Evolutionary conservation across 768 basidiomycete genomes (phyloP).

Genomic region (Fomitopsis serialis): DNA sequence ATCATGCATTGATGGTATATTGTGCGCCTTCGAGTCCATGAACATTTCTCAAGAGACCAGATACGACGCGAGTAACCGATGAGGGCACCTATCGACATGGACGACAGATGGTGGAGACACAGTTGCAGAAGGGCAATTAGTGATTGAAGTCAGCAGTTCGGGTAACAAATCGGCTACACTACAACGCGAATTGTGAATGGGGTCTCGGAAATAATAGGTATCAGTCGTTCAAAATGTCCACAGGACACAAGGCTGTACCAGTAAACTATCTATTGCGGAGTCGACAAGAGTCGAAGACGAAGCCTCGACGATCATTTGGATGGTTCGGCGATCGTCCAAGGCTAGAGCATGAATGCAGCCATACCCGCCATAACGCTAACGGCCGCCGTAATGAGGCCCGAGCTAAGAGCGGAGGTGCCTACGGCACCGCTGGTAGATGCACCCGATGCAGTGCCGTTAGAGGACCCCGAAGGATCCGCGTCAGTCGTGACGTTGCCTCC

Average conservation of each 20-base stretch:
- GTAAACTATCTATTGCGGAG: neutral
- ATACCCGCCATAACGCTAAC: constrained; percentile 7
- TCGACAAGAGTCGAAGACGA: no score
- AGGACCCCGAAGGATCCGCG: constrained; percentile 13
- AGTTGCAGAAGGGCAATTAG: neutral
- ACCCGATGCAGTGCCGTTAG: constrained; percentile 18
- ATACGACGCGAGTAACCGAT: no score
- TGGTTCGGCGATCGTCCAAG: no score
- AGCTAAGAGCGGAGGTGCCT: constrained; percentile 5
- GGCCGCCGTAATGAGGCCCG: constrained; percentile 3
- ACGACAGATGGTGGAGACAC: neutral
- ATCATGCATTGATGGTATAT: no score
- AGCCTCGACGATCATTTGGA: neutral
- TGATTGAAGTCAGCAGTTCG: neutral
- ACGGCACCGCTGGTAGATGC: constrained; percentile 9
- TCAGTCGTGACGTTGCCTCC: constrained; percentile 25
- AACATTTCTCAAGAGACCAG: no score
- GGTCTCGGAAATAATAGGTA: neutral
- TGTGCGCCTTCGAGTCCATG: no score
- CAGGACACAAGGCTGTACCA: neutral
- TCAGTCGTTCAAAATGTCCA: neutral
- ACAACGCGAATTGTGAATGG: neutral
- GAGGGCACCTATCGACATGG: no score
- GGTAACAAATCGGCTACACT: neutral
- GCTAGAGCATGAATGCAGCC: constrained; percentile 7